Evolutionary conservation across 2,329 filamentous ascomycete genomes (phyloP), one percentile per base, ranked within the genome.

Genomic region (Helotiales sp.): DNA sequence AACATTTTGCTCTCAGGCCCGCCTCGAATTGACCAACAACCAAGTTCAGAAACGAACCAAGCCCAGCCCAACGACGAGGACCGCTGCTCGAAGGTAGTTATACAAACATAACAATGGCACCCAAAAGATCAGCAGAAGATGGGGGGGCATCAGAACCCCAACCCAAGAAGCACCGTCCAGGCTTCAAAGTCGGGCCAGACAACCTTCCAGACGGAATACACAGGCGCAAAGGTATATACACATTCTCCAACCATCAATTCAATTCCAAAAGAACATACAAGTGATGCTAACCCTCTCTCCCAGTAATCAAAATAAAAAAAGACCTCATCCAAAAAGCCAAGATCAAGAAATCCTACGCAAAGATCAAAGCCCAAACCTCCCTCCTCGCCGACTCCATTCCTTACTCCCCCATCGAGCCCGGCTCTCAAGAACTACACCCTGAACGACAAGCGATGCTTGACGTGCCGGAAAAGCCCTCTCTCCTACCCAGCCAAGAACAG

Each of bases 141-240:
- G 76, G 79, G 55, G 76, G 79, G 55, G 75, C 77, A 22, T 71
- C 76, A 17, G 76, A 75, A 54, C 72, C 79, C 47, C 80, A 78
- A 7, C 76, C 79, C 17, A 87, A 87, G 76, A 87, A 86, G 77
- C 80, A 80, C 65, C 82, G 82, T 71, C 90, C 91, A 73, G 93
- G 92, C 60, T 97, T 98, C 82, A 87, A 87, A 47, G 91, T 97
- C 65, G 95, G 94, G 0, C 94, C 95, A 32, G 91, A 91, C 43
- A 97, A 97, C 78, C 84, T 98, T 28, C 95, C 95, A 47, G 94
- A 97, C 78, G 94, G 95, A 64, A 90, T 91, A 24, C 93, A 96
- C 86, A 88, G 88, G 75, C 89, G 95, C 74, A 97, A 97, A 83
- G 85, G 88, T 89, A 72, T 13, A 20, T 24, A 17, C 22, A 65